These are phyloP conservation scores for Blastobotrys serpentis DNA, from an alignment of 1,139 yeast species.

Conservation along the genomic window DNA sequence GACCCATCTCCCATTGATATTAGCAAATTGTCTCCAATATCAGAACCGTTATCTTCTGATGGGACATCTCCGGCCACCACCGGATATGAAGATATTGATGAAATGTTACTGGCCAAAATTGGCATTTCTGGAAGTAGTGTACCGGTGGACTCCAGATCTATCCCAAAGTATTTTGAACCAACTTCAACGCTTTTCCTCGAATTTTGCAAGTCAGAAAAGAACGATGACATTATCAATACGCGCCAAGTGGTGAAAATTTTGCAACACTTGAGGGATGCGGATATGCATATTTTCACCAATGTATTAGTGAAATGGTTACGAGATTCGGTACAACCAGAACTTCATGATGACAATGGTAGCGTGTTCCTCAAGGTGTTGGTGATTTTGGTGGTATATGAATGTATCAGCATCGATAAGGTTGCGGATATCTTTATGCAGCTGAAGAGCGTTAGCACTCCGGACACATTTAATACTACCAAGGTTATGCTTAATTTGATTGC, in stretches of 20 bases:
- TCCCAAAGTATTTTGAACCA: constrained; percentile 24
- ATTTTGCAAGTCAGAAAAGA: constrained; percentile 21
- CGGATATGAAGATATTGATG: constrained; percentile 11
- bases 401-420: constrained; percentile 38
- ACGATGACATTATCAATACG: constrained; percentile 14
- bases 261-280: constrained; percentile 30
- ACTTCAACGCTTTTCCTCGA: constrained; percentile 24
- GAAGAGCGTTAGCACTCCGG: constrained; percentile 24
- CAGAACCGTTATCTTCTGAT: constrained; percentile 23
- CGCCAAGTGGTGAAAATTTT: constrained; percentile 25
- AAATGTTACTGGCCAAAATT: constrained; percentile 5
- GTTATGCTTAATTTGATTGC: constrained; percentile 26
- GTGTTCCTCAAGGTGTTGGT: constrained; percentile 34
- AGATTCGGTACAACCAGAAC: constrained; percentile 29
- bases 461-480: constrained; percentile 21
- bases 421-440: constrained; percentile 37
- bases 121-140: constrained; percentile 18
- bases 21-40: constrained; percentile 33
- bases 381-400: constrained; percentile 40
- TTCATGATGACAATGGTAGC: constrained; percentile 24
- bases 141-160: constrained; percentile 21
- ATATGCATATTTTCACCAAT: constrained; percentile 25
- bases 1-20: constrained; percentile 30
- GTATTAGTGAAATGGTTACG: constrained; percentile 30
- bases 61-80: constrained; percentile 2